Conservation (phyloP, 192 early-diverging fungal species). For the Podila verticillata region DNA sequence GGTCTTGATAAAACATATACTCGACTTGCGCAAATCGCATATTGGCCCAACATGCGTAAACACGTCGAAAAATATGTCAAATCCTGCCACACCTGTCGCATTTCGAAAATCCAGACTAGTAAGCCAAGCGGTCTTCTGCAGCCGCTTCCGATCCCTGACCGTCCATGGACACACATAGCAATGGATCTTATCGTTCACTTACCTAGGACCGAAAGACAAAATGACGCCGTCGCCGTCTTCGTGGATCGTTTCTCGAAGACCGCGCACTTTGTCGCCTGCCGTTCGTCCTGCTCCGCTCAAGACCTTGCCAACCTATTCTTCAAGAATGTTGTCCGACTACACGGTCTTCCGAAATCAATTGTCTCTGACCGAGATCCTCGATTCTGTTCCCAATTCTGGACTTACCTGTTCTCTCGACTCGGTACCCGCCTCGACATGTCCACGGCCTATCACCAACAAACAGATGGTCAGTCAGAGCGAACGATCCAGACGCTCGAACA, state of each 20-base stretch:
- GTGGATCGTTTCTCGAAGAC: conserved; percentile 54
- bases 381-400: conserved; percentile 58
- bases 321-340: conserved; percentile 2
- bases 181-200: conserved; percentile 56
- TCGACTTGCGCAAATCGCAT: background rate
- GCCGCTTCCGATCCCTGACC: background rate
- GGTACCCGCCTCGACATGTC: conserved; percentile 44
- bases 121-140: conserved; percentile 12
- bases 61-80: conserved; percentile 16
- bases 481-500: conserved; percentile 51
- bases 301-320: conserved; percentile 34
- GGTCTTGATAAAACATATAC: conserved; percentile 2
- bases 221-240: conserved; percentile 53
- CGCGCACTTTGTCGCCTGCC: conserved; percentile 25
- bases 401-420: conserved; percentile 16
- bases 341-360: conserved; percentile 51
- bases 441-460: conserved; percentile 54
- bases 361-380: conserved; percentile 55
- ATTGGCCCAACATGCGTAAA: conserved; percentile 9
- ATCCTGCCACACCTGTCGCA: conserved; percentile 9
- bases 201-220: conserved; percentile 4
- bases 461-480: conserved; percentile 54
- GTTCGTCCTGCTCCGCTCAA: conserved; percentile 7
- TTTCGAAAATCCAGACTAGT: background rate
- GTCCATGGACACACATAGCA: conserved; percentile 47